Base-by-base conservation (phyloP, 352 stramenopile species). In the Globisporangium spiculum region DNA sequence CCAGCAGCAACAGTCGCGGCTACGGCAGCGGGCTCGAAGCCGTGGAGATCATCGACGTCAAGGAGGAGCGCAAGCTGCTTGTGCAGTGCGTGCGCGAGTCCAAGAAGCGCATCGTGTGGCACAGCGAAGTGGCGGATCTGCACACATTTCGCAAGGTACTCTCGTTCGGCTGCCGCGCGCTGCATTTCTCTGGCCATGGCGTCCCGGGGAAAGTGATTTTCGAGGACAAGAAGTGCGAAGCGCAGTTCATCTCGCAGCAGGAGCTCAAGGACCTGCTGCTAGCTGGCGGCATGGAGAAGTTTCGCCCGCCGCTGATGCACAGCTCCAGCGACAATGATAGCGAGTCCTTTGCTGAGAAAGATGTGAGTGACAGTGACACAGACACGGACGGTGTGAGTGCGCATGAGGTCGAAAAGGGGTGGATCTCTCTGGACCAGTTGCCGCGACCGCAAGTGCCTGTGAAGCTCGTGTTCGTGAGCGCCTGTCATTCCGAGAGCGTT, bases 381-480 rank as follows among this genome's bases (percentile, higher is more conserved):
- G 54, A 70, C 16, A 50, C 9, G 24, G 53, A 61, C 16, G 63
- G 66, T 0, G 67, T 86, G 32, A 65, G 59, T 8, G 78, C 76
- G 56, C 78, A 77, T 57, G 71, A 86, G n/a, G 70, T 88, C 24
- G 83, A 91, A 69, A 68, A 60, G 32, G 81, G 70, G 0, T 84
- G 75, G 76, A 75, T 83, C 52, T 67, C 75, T 1, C 52, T 79
- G 1, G 77, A 86, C 34, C 74, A 75, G 24, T 64, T 70, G 20
- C 75, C 74, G 16, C 74, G 71, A 27, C 78, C 80, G 1, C 77
- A 70, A 34, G 75, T 80, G 14, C 81, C 83, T 0, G 80, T 93
- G 66, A 74, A 92, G 63, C 77, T 98, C 55, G 91, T 97, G 36
- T 95, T 98, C 58, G 83, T 97, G 50, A 97, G 85, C 71, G 89